Evolutionary conservation across 495 filamentous ascomycete species (phyloP), one percentile per base, ranked within the genome.

Genomic region (Mycothermus thermophilus): DNA sequence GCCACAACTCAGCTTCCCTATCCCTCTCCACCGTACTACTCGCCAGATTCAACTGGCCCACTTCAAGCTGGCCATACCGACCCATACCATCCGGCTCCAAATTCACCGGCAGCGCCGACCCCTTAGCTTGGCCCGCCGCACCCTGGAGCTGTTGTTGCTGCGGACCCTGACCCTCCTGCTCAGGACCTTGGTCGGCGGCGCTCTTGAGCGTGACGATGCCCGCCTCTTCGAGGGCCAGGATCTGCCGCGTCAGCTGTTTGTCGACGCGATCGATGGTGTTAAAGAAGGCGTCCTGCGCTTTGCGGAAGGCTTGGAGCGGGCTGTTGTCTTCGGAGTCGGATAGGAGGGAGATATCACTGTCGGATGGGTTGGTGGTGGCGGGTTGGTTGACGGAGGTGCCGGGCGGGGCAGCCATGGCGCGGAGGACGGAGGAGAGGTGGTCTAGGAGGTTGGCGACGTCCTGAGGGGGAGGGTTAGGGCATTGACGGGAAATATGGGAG

Each of bases 21-120:
- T 80, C 76, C 47, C 71, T 75, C 27, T 75, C 80, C 11, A 87
- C 76, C 20, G 74, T 76, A 42, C 79, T 75, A 39, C 77, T 79
- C 38, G 82, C 71, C 55, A 79, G 80, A 47, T 94, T 94, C 48
- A 94, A 59, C 73, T 76, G 79, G 32, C 84, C 83, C 10, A 90
- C 73, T 54, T 93, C 85, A 29, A 88, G 57, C 17, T 59, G 58
- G 3, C 77, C 77, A 12, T 77, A 60, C 33, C 69, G 63, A 7
- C 72, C 71, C 34, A 67, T 62, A 37, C 69, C 58, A 43, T 70
- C 59, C 1, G 58, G 64, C 24, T 60, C 51, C 19, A 66, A 35
- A 44, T 41, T 43, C 41, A 34, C 19, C 30, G 29, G 1, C 8
- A 22, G 16, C 35, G 17, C 22, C 2, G 17, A n/a, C 7, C 5